A percentile compares a stretch with the other conserved stretches of the same genome.
phyloP scores from a whole-genome alignment of 2,329 filamentous ascomycete species.

The Pyrenophora seminiperda region DNA sequence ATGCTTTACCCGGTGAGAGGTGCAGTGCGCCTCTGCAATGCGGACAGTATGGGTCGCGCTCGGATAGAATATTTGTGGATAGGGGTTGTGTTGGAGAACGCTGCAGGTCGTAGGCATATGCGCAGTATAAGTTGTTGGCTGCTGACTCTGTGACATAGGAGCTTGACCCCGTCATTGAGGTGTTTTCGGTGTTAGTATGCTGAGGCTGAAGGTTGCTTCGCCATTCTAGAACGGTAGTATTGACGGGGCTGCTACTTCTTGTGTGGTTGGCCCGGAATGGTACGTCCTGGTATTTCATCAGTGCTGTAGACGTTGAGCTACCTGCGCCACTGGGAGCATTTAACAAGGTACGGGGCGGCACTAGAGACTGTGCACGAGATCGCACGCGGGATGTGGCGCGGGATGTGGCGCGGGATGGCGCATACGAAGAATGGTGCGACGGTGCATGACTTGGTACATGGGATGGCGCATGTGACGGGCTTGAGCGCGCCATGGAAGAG shows the following conservation, averaged over 20 bases:
- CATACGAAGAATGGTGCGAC: constrained; percentile 1
- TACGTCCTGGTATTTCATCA: constrained; percentile 30
- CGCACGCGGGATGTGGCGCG: background rate
- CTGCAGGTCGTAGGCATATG: constrained; percentile 42
- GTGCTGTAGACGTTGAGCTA: constrained; percentile 30
- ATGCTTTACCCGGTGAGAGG: constrained; percentile 43
- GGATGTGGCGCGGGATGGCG: constrained; percentile 1
- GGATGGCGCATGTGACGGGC: constrained; percentile 5
- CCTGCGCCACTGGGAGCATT: constrained; percentile 13
- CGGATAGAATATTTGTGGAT: constrained; percentile 30
- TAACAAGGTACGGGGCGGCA: constrained; percentile 12
- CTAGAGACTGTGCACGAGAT: constrained; percentile 15
- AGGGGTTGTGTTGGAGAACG: constrained; percentile 35
- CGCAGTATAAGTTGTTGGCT: constrained; percentile 34
- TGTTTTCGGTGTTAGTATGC: constrained; percentile 29
- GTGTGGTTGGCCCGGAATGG: constrained; percentile 1
- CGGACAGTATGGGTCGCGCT: constrained; percentile 36
- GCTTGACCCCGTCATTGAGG: constrained; percentile 30
- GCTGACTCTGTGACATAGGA: constrained; percentile 26
- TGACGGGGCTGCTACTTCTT: constrained; percentile 27
- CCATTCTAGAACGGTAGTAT: constrained; percentile 33
- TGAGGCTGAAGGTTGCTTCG: constrained; percentile 24
- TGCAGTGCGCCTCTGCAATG: constrained; percentile 37
- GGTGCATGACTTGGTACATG: background rate
- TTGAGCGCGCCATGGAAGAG: constrained; percentile 16